Base-by-base conservation (phyloP, 305 asterid species). In the Fraxinus dipetala region DNA sequence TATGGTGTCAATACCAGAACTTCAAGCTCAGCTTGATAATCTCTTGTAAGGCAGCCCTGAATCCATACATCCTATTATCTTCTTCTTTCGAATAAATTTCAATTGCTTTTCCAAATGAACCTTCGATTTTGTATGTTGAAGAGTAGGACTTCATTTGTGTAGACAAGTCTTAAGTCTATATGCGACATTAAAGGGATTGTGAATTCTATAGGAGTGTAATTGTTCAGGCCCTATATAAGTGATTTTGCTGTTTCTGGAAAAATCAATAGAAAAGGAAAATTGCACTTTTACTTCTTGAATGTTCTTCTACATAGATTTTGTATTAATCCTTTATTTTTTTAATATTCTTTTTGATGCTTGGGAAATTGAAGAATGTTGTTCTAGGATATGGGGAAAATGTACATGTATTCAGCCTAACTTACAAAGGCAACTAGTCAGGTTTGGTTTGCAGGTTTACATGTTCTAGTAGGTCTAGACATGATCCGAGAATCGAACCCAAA, bases 1-100 rank as follows among this genome's bases (percentile, higher is more conserved):
- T 76, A 89, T 89, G 98, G 85, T 91, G 31, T 83, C 96, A 1
- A 78, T 90, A 72, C 91, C 85, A 65, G 97, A 91, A 80, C 83
- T 93, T 89, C 93, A 92, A 89, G 88, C 89, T 67, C 93, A 91
- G 82, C 98, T 96, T 20, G 99, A 96, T 82, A 89, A 81, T 77
- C 88, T 91, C 82, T 89, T 90, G 90, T 92, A 81, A 85, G 38
- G 56, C 77, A 45, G 79, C 80, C 34, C 75, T 72, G 72, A 40
- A 43, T 69, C 20, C 36, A 10, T 28, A 30, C 75, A 11, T 69
- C 36, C 8, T 14, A 26, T 28, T 14, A 4, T 14, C 61, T 48
- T 14, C 20, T 1, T 48, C 61, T 16, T 48, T 48, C 7, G 4
- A 28, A 69, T 69, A 69, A 30, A 28, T 48, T 69, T 69, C 75